A percentile compares a stretch with the other conserved stretches of the same genome.
Conservation (phyloP, 2,329 filamentous ascomycete species). For the Trichoderma atrobrunneum region DNA sequence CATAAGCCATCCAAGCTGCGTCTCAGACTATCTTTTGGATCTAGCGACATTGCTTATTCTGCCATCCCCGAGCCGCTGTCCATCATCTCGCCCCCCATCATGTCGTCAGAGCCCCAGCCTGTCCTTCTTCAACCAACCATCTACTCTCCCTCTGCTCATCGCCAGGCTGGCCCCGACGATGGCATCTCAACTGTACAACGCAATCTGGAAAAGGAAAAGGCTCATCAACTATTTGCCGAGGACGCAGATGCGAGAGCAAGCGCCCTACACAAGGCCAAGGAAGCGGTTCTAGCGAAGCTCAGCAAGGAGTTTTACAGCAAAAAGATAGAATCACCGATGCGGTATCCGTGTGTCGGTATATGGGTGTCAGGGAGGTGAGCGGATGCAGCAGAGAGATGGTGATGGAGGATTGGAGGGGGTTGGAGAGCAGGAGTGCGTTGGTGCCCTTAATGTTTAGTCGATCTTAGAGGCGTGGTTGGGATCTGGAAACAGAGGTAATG, state of each 20-base stretch:
- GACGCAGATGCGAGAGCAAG: conserved; percentile 53
- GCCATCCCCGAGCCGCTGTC: conserved; percentile 32
- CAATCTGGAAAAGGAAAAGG: conserved; percentile 55
- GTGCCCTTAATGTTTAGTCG: conserved; percentile 62
- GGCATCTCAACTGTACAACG: conserved; percentile 58
- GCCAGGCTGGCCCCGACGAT: conserved; percentile 32
- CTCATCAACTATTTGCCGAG: conserved; percentile 55
- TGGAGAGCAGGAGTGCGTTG: conserved; percentile 52
- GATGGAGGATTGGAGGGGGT: conserved; percentile 42
- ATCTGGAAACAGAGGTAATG: background rate
- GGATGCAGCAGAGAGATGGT: conserved; percentile 36
- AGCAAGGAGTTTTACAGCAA: conserved; percentile 48
- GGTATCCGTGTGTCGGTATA: conserved; percentile 34
- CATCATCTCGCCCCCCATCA: conserved; percentile 50
- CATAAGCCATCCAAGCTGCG: conserved; percentile 28
- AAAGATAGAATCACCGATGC: conserved; percentile 34
- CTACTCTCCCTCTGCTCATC: conserved; percentile 46
- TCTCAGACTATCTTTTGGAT: conserved; percentile 27
- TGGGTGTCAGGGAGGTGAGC: conserved; percentile 32
- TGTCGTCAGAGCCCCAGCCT: conserved; percentile 47
- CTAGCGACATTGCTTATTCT: conserved; percentile 27
- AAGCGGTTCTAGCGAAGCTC: conserved; percentile 58
- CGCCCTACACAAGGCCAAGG: conserved; percentile 57
- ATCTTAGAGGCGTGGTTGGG: conserved; percentile 25
- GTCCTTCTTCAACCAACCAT: conserved; percentile 57